Conservation (phyloP, 1,284 basidiomycete species). For the Takashimella tepidaria region DNA sequence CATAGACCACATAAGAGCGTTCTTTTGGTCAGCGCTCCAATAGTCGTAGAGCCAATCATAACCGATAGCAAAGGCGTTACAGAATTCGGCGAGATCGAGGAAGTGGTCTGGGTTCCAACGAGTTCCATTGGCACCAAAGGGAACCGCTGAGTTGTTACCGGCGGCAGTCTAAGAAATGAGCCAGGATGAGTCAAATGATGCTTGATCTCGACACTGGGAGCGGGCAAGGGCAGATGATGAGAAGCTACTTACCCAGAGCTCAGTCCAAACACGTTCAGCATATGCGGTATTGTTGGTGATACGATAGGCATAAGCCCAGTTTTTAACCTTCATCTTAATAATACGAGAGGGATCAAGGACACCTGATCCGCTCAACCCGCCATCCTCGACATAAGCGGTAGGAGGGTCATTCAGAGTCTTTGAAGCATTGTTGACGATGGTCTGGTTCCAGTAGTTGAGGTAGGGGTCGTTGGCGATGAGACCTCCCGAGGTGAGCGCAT, state of each 20-base stretch:
- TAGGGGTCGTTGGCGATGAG: conserved; percentile 82
- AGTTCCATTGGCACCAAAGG: conserved; percentile 60
- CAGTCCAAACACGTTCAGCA: conserved; percentile 76
- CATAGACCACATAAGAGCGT: conserved; percentile 66
- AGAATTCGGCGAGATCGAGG: conserved; percentile 89
- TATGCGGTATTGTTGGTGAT: conserved; percentile 81
- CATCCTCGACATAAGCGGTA: conserved; percentile 71
- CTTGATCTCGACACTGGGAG: no score
- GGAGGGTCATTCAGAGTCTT: conserved; percentile 59
- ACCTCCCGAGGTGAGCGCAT: conserved; percentile 59
- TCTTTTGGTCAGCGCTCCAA: conserved; percentile 71
- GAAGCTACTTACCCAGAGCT: conserved; percentile 63
- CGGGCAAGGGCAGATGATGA: no score
- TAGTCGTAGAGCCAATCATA: conserved; percentile 91
- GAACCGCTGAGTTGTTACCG: conserved; percentile 46
- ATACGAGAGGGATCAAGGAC: conserved; percentile 88
- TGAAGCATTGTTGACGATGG: conserved; percentile 88
- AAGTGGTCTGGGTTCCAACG: conserved; percentile 85
- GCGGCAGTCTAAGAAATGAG: conserved; percentile 28
- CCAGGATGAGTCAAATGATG: neutral
- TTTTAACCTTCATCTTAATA: conserved; percentile 86
- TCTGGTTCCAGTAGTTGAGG: conserved; percentile 80
- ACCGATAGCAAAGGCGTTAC: conserved; percentile 78
- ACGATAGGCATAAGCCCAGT: conserved; percentile 84
- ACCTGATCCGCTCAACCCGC: conserved; percentile 64